phyloP scores from a whole-genome alignment of 305 asterid genomes.

The Solanum hybrid region DNA sequence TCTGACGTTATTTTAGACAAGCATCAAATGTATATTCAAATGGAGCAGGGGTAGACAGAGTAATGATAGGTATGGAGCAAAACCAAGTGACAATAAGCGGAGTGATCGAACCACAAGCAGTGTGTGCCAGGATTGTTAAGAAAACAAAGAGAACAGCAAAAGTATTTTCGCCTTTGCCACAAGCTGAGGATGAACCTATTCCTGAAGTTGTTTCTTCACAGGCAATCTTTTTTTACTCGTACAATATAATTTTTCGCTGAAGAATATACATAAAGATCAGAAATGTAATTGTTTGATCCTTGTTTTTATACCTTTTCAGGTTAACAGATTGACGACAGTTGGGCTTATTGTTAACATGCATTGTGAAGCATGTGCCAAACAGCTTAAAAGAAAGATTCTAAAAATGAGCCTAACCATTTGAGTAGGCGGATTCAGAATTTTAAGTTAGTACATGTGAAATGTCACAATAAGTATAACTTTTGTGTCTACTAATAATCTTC shows the following conservation, averaged over 20 bases:
- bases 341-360: conserved; percentile 76
- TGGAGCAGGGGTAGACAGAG: conserved; percentile 57
- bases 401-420: conserved; percentile 37
- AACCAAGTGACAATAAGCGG: conserved; percentile 77
- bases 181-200: conserved; percentile 49
- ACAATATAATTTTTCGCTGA: not conserved
- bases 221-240: conserved; percentile 17
- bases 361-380: conserved; percentile 76
- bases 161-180: conserved; percentile 60
- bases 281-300: not conserved
- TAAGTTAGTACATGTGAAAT: not conserved
- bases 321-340: conserved; percentile 41
- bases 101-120: conserved; percentile 57
- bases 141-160: conserved; percentile 42
- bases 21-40: not conserved
- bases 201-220: conserved; percentile 26
- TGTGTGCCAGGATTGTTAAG: conserved; percentile 53
- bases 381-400: conserved; percentile 70
- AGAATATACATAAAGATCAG: not conserved
- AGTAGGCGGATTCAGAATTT: not conserved
- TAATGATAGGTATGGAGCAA: conserved; percentile 38
- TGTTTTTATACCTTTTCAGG: conserved; percentile 22
- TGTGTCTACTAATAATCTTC: not conserved
- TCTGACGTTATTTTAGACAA: not conserved
- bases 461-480: not conserved